Base-by-base conservation (phyloP, 2,329 filamentous ascomycete species). In the Cladosporium sp. region DNA sequence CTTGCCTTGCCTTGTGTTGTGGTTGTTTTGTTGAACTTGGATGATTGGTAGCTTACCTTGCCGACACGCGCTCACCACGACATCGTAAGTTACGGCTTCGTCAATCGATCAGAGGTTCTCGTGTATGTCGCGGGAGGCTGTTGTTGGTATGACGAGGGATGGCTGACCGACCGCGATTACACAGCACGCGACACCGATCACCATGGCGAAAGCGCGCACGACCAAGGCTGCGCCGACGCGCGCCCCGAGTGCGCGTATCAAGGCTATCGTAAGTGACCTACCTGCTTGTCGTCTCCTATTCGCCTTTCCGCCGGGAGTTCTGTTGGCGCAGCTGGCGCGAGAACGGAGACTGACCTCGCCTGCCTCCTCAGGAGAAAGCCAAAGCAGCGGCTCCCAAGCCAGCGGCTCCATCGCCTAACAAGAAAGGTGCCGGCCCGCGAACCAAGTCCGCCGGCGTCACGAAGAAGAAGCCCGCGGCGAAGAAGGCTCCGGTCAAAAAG, bases 391-490 rank as follows among this genome's bases (percentile, higher is more conserved):
- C 53, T 10, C 35, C 46, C 43, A 56, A 57, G 49, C 55, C 55
- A 19, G 46, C 49, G 5, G 22, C 56, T 6, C 11, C 43, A n/a
- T 7, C 48, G 32, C 28, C 40, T 14, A 56, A 55, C 16, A 19
- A n/a, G 7, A 34, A 32, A 4, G 38, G 40, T 31, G 10, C 40
- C 8, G 40, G 48, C 32, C 33, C 48, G 3, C 31, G 32, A 2
- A 35, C 48, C 18, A 34, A 50, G 42, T 9, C 48, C 32, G 52
- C 50, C 18, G 52, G 53, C 32, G 43, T 52, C 3, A 16, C 49
- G 3, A 60, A 61, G 45, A 54, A 53, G 51, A 34, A 46, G 10
- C 31, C 49, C 11, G 34, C 49, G 3, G 19, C 50, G 4, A 59
- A 59, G 54, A 58, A 41, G 32, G 37, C 11, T 32, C 49, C 11